These are phyloP conservation scores for Trichoderma virens DNA, from an alignment of 495 filamentous ascomycete species.

Conservation along the genomic window DNA sequence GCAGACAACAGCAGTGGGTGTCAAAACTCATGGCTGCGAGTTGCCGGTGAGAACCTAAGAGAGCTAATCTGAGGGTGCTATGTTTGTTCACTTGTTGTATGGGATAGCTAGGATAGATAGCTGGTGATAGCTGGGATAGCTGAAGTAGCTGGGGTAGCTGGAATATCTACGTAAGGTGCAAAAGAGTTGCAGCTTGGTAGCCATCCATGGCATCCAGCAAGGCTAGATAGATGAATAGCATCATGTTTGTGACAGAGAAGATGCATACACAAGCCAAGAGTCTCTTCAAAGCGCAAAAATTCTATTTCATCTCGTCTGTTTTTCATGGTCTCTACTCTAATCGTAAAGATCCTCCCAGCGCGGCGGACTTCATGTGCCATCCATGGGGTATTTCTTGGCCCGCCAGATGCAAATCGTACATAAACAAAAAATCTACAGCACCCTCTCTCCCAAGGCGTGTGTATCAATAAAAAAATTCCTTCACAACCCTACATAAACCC, in stretches of 20 bases:
- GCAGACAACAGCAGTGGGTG: constrained; percentile 40
- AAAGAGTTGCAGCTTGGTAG: background rate
- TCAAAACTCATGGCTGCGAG: constrained; percentile 20
- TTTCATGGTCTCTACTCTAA: background rate
- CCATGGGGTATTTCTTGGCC: background rate
- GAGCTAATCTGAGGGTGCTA: constrained; percentile 54
- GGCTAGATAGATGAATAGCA: background rate
- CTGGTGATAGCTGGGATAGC: no score
- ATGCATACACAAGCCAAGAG: background rate
- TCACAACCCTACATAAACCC: background rate
- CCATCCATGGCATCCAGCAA: background rate
- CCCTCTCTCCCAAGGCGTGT: background rate
- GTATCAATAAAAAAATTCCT: background rate
- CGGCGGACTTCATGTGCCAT: constrained; percentile 4
- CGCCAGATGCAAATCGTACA: constrained; percentile 4
- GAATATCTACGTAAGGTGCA: no score
- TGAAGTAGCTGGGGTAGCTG: no score
- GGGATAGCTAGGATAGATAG: no score
- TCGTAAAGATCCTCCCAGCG: constrained; percentile 1
- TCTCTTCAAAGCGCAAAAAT: background rate
- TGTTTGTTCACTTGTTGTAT: background rate
- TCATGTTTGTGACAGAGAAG: background rate
- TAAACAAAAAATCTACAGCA: constrained; percentile 3
- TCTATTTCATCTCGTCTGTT: background rate
- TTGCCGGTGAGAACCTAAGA: constrained; percentile 52